Percentiles rank a stretch among this genome's conserved stretches.
These are phyloP conservation scores for Ligustrum vulgare DNA, from an alignment of 257 asterid genomes.

Conservation along the genomic window DNA sequence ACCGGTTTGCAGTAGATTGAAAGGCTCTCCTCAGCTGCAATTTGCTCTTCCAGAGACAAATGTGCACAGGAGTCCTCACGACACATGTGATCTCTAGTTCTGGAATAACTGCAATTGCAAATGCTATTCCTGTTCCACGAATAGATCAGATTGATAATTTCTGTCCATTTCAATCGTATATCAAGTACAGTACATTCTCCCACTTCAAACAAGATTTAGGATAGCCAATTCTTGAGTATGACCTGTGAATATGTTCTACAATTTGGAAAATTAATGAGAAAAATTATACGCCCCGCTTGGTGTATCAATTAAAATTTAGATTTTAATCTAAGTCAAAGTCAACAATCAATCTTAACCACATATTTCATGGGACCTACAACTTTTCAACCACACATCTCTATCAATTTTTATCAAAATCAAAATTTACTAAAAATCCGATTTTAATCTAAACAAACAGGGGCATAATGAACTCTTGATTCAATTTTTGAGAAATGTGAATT, in stretches of 20 bases:
- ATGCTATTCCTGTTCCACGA: constrained; percentile 58
- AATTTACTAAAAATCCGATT: no score
- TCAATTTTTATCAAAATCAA: no score
- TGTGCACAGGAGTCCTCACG: constrained; percentile 82
- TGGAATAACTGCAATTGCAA: constrained; percentile 87
- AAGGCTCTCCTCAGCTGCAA: constrained; percentile 92
- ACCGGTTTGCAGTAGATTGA: constrained; percentile 94
- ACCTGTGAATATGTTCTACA: constrained; percentile 24
- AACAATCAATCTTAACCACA: no score
- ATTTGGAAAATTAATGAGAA: constrained; percentile 18
- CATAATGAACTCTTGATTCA: neutral
- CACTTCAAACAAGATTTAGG: constrained; percentile 21
- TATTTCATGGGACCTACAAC: no score
- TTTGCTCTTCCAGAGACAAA: constrained; percentile 86
- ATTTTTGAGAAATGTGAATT: constrained; percentile 13
- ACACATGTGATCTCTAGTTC: constrained; percentile 86
- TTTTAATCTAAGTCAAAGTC: no score
- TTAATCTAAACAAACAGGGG: no score
- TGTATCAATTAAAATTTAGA: no score
- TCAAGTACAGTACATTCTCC: constrained; percentile 18
- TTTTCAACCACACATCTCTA: no score
- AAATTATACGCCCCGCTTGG: neutral
- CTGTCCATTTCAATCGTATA: constrained; percentile 26
- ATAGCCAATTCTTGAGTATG: constrained; percentile 23
- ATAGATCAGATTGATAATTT: constrained; percentile 37